Base-by-base conservation (phyloP, 2,329 filamentous ascomycete species). In the Aureobasidium leucospermi region DNA sequence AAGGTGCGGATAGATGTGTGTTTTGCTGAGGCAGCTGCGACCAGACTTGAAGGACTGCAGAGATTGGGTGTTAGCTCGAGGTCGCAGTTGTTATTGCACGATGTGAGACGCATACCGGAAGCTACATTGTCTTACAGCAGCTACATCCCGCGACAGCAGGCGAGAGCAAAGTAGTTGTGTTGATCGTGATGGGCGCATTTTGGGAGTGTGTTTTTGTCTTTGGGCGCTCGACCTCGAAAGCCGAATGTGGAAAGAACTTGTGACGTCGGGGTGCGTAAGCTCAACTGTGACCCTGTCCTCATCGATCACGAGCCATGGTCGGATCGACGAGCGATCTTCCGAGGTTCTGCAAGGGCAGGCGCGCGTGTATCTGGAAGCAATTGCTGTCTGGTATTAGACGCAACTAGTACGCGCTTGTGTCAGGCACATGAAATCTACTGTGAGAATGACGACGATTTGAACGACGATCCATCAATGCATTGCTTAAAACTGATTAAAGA, bases 1-100 rank as follows among this genome's bases (percentile, higher is more conserved):
- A 84, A 82, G 51, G 61, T 28, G 32, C 58, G 58, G 43, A 42
- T 47, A 8, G 39, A 19, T 34, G 36, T 59, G 11, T 15, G 15
- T 13, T 39, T 34, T 48, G 43, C 6, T 32, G 43, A 31, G 16
- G 32, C 31, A 11, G 31, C 11, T 28, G 49, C 31, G 52, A 56
- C 39, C 41, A 56, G 41, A 23, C 23, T 16, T 32, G 41, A 28
- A n/a, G 41, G 52, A 45, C 52, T 56, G 29, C 4, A 15, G 6
- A 15, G 3, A 13, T 10, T 29, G 28, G 49, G 23, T 53, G 38
- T 53, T 32, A n/a, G 19, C 15, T 19, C 8, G n/a, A 6, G 15
- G n/a, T 36, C 10, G 23, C 23, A 9, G 15, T 13, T 9, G 6
- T 4, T 5, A 34, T 6, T 19, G 9, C 1, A 42, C 5, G 38